Evolutionary conservation across 257 asterid genomes (phyloP), one percentile per base, ranked within the genome.

Genomic region (Thymus mandschuricus): DNA sequence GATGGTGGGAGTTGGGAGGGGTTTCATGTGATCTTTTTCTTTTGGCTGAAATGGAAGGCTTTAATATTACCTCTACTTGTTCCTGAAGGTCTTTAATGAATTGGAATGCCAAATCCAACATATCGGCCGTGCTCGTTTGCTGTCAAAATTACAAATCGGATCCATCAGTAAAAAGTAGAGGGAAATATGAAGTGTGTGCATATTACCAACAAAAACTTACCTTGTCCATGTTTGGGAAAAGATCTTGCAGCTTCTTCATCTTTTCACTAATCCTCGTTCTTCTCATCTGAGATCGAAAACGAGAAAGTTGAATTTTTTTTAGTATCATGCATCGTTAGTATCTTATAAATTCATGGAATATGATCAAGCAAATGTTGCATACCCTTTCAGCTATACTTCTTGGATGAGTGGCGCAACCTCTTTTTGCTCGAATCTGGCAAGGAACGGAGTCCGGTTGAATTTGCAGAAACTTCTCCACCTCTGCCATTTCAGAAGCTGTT

Each of bases 351-450:
- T 21, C 21, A 21, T 21, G 21, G 21, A 21, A 21, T 21, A 21
- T 21, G 21, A 21, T 21, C 34, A 35, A 12, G 27, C 6, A 61
- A 43, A 61, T 44, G 46, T 63, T 51, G 12, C 29, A 21, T 90
- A 90, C 97, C 94, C 98, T 88, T 72, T 93, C 98, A 0, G 97
- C 97, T 44, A 93, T 89, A 80, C 98, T 93, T 78, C 97, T 83
- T 0, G 98, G 97, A 74, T 93, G 98, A 28, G 97, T 93, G 15
- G 98, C 98, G 3, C 81, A 87, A 27, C 98, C 98, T 76, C 98
- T 75, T 72, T 90, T 93, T 48, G 98, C 98, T 15, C 98, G 86
- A 30, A 86, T 59, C 76, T 93, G 95, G 78, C 98, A 90, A 12
- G 96, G 96, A 30, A 84, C 77, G 0, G 85, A 46, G 38, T 87